These are phyloP conservation scores for Chalciporus chontae DNA, from an alignment of 768 basidiomycete species.

Conservation along the genomic window DNA sequence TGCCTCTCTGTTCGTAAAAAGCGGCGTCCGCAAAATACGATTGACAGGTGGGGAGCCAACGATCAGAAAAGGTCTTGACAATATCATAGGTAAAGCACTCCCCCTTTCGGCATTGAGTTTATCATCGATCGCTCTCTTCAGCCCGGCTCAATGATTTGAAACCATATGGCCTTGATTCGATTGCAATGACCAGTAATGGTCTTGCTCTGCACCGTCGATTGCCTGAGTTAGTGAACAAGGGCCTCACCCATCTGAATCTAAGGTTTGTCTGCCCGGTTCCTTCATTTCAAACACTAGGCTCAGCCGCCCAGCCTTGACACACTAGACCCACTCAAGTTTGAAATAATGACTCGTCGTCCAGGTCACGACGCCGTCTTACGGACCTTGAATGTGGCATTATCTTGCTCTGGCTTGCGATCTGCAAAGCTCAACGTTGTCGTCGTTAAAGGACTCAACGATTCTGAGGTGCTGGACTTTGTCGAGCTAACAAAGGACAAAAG, in stretches of 20 bases:
- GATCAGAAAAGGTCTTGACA: slow-evolving; percentile 67
- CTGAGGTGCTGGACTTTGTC: slow-evolving; percentile 77
- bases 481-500: slow-evolving; percentile 62
- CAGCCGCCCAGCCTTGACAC: slow-evolving; percentile 66
- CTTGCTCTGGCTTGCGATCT: slow-evolving; percentile 44
- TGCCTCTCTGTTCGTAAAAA: slow-evolving; percentile 71
- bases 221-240: slow-evolving; percentile 61
- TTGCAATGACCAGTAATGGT: slow-evolving; percentile 87
- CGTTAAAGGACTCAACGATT: slow-evolving; percentile 75
- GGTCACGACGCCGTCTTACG: slow-evolving; percentile 76
- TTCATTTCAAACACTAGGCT: slow-evolving; percentile 2
- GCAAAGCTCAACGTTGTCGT: slow-evolving; percentile 87
- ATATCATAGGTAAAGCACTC: slow-evolving; percentile 58
- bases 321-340: slow-evolving; percentile 81
- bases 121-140: slow-evolving; percentile 25
- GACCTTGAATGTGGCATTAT: slow-evolving; percentile 60
- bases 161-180: slow-evolving; percentile 58
- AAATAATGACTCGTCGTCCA: slow-evolving; percentile 76
- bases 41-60: slow-evolving; percentile 90
- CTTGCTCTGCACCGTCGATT: slow-evolving; percentile 70
- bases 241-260: slow-evolving; percentile 73
- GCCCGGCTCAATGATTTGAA: slow-evolving; percentile 63
- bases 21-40: slow-evolving; percentile 84
- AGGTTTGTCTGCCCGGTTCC: slow-evolving; percentile 38
- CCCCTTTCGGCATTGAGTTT: not conserved